A percentile compares a stretch with the other conserved stretches of the same genome.
These are phyloP conservation scores for Corymbia maculata DNA, from an alignment of 345 rosid genomes.

Conservation along the genomic window DNA sequence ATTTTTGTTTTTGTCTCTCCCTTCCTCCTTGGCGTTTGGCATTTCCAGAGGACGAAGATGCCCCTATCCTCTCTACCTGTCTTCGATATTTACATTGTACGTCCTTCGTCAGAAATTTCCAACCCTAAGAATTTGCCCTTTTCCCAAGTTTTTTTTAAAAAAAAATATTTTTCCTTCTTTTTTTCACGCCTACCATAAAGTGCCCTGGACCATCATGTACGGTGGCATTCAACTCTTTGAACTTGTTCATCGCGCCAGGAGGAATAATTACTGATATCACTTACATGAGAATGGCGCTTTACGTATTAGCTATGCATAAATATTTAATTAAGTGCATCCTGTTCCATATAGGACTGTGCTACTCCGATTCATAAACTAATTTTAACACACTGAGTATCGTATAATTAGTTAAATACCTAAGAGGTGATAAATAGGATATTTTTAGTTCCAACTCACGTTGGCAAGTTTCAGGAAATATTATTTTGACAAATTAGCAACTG, in stretches of 20 bases:
- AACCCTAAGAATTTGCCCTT: neutral
- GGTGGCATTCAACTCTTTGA: neutral
- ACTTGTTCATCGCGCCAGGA: neutral
- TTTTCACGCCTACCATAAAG: neutral
- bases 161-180: neutral
- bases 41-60: neutral
- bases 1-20: neutral
- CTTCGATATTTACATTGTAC: neutral
- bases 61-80: neutral
- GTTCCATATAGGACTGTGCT: neutral
- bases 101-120: neutral
- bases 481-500: neutral
- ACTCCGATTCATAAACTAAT: neutral
- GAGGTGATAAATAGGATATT: neutral
- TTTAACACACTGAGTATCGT: neutral
- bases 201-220: neutral
- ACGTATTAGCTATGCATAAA: neutral
- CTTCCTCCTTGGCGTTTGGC: neutral
- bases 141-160: neutral
- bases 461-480: neutral
- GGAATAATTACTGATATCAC: no score
- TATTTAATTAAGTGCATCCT: neutral
- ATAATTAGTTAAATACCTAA: neutral
- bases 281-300: neutral
- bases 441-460: accelerated